Base-by-base conservation (phyloP, 2,329 filamentous ascomycete species). In the Curvularia lunata region DNA sequence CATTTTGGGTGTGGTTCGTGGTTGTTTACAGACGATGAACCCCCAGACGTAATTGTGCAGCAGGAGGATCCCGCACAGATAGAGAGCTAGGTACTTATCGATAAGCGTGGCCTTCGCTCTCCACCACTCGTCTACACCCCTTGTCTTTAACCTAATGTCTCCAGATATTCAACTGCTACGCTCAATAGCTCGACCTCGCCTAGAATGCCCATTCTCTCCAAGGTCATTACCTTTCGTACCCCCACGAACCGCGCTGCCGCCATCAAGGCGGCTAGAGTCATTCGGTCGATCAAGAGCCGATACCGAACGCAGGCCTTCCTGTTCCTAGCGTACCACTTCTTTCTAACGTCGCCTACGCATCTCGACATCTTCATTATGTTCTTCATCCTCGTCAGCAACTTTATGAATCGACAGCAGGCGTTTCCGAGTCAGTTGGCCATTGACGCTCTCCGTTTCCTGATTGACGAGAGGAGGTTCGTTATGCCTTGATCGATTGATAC, bases 361-460 rank as follows among this genome's bases (percentile, higher is more conserved):
- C 66, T 73, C 16, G 71, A 74, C 51, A 64, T 74, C 55, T 74
- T 74, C 25, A 65, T 74, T 37, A 63, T 74, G 50, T 65, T 74
- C 56, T 74, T 73, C 53, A 71, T 74, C 48, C 67, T 74, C n/a
- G 70, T 73, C 63, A 72, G 67, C 67, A 74, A 74, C 59, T 73
- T 71, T 32, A 73, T 74, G 70, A 74, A 74, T 50, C 69, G 69
- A 10, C 64, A 70, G 10, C 58, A 73, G 12, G 65, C 70, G 1
- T 69, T 72, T 27, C 70, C 71, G 1, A 66, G 54, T 30, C 71
- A 71, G 21, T 47, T 73, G 49, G 48, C 67, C 28, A 48, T 69
- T 13, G 67, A 73, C 48, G 71, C 64, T 3, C 61, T 70, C 1
- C 68, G 66, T 50, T 64, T 73, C 40, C 52, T 74, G 51, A 45